Base-by-base conservation (phyloP, 176 grass and related monocot species). In the Oryza glaberrima region DNA sequence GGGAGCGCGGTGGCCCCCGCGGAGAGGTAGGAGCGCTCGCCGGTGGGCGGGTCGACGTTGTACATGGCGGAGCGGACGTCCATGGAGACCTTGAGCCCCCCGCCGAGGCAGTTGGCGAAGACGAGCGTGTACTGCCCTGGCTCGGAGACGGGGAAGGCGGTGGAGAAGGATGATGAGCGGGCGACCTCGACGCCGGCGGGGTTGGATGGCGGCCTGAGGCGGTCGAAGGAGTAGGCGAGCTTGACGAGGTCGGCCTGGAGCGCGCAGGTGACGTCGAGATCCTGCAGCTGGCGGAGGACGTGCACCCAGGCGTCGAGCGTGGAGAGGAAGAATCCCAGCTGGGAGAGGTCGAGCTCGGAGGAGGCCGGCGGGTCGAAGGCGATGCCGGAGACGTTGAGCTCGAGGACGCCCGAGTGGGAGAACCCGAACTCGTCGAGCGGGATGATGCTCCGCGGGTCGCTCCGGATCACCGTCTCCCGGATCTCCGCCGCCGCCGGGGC, bases 381-480 rank as follows among this genome's bases (percentile, higher is more conserved):
- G 87, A 98, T 91, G 65, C 74, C 83, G 67, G 96, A 89, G 66
- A 98, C 96, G 60, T 96, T 95, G 82, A 98, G 91, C 83, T 96
- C 96, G 3, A 98, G 88, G 68, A 92, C 81, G 47, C 96, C 96
- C 19, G 61, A 80, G 83, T 87, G 88, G 32, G 93, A 87, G 83
- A 98, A 98, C 40, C 96, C 96, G 71, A 98, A 98, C 79, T 92
- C 96, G 40, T 98, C 91, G 35, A 98, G 92, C 80, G 96, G 93
- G 83, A 98, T 92, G 93, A 98, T 98, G 77, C 81, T 90, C 49
- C 91, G 91, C 44, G 79, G 87, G 75, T 98, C 96, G 38, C 66
- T 75, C 17, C 86, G 81, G 51, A 98, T 87, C 49, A 80, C 28
- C 36, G 85, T 98, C 61, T 88, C 77, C 3, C 96, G 93, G 90